Percentiles rank a stretch among this genome's conserved stretches.
Conservation (phyloP, 2,329 filamentous ascomycete genomes). For the Fusarium burgessii region DNA sequence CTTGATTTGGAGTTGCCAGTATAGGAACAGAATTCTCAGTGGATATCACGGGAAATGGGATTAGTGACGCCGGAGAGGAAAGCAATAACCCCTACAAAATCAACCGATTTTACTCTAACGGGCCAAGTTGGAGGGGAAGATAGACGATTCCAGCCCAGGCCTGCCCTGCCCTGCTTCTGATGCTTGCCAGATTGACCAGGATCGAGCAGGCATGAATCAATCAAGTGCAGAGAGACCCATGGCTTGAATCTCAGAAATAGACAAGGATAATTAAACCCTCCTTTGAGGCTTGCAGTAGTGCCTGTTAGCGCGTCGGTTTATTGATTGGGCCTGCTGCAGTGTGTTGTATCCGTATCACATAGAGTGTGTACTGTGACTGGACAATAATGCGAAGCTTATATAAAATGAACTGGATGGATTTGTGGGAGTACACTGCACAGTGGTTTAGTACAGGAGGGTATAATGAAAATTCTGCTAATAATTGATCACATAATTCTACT, state of each 20-base stretch:
- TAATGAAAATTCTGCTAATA: neutral
- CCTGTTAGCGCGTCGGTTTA: constrained; percentile 45
- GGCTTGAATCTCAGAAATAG: neutral
- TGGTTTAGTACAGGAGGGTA: neutral
- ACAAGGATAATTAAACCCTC: constrained; percentile 34
- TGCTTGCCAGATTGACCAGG: constrained; percentile 13
- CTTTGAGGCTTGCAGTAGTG: constrained; percentile 41
- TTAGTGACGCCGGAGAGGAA: neutral
- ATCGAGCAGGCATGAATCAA: constrained; percentile 1
- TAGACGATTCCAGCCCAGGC: constrained; percentile 13
- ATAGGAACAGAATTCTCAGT: constrained; percentile 22
- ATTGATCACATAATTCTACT: neutral
- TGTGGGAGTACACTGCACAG: neutral
- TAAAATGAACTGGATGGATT: neutral
- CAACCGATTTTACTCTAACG: constrained; percentile 1
- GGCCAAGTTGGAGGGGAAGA: constrained; percentile 7
- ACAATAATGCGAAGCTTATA: neutral
- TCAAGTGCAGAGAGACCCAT: neutral
- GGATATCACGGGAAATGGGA: constrained; percentile 21
- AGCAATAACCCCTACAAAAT: neutral
- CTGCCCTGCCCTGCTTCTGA: constrained; percentile 3
- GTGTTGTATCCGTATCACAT: constrained; percentile 4
- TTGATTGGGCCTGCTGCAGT: constrained; percentile 38
- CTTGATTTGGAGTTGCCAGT: constrained; percentile 22
- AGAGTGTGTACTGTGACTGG: constrained; percentile 10